Evolutionary conservation across 441 rosid genomes (phyloP).

Genomic region (Jatropha multifida): DNA sequence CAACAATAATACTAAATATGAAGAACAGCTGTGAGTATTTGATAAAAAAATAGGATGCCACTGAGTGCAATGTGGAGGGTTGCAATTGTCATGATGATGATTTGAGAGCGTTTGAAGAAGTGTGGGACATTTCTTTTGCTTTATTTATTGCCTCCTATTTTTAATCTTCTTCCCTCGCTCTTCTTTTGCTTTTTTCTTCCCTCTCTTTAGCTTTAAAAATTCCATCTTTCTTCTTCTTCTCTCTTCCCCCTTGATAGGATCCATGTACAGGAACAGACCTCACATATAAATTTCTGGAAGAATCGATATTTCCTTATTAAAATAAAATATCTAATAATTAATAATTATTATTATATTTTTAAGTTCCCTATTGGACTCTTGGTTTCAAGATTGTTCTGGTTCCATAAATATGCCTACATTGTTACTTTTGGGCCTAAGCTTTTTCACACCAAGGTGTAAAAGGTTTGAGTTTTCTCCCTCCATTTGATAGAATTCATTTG

Average conservation of each 20-base stretch:
- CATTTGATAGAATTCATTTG: background rate
- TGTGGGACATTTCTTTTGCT: constrained; percentile 23
- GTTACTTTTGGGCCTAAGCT: background rate
- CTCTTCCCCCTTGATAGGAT: background rate
- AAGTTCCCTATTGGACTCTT: no score
- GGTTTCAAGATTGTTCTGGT: background rate
- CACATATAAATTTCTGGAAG: no score
- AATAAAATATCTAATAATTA: no score
- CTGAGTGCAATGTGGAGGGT: background rate
- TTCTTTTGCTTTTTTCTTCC: constrained; percentile 12
- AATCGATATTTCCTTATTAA: no score
- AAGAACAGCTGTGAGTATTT: constrained; percentile 21
- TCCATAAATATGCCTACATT: background rate
- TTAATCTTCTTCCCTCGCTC: background rate
- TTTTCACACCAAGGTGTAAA: background rate
- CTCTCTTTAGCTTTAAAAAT: constrained; percentile 15
- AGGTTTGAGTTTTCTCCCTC: background rate
- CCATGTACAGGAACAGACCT: background rate
- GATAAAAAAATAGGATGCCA: background rate
- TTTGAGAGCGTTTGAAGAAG: constrained; percentile 25
- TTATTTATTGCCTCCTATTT: constrained; percentile 15
- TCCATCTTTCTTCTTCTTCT: background rate
- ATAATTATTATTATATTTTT: no score
- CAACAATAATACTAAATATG: background rate
- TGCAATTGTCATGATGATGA: constrained; percentile 27